Base-by-base conservation (phyloP, 176 grass and related monocot genomes). In the Eleusine coracana region DNA sequence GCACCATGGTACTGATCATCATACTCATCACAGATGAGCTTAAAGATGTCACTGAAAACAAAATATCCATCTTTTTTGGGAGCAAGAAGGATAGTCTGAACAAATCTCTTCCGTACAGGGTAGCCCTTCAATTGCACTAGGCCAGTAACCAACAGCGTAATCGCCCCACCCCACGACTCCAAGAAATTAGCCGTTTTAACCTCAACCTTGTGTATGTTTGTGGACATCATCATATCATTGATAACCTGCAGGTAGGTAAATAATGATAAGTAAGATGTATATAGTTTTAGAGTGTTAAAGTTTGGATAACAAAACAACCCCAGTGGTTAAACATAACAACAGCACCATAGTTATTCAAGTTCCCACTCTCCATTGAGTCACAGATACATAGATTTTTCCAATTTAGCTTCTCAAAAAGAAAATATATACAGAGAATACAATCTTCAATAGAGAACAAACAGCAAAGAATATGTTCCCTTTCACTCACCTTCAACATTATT, bases 121-220 rank as follows among this genome's bases (percentile, higher is more conserved):
- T 88, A 88, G 46, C 74, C 84, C 66, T 92, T 90, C 51, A 81
- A 64, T 60, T 93, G 92, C 46, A 97, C 90, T 70, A 91, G 83
- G 66, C 95, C 95, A 71, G 95, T 92, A 82, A 94, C 95, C 90
- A 94, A 49, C 71, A 92, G 79, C 68, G 81, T 71, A 54, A 97
- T 74, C 0, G 92, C 78, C 1, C 67, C 86, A 73, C 41, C 72
- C 75, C 83, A 94, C 50, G 95, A 94, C 45, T 92, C 83, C 62
- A 94, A 56, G 55, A 87, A 97, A 80, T 97, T 94, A 12, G 92
- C 95, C 39, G 92, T 92, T 80, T 88, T 97, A 69, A 97, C 86
- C 86, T 97, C 92, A 29, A 97, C 86, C 82, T 87, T 90, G 46
- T 79, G 80, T 62, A 97, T 70, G 85, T 91, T 91, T 63, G 94